Evolutionary conservation across 129 eudicot genomes (phyloP), one percentile per base, ranked within the genome.

Genomic region (Centaurea solstitialis): DNA sequence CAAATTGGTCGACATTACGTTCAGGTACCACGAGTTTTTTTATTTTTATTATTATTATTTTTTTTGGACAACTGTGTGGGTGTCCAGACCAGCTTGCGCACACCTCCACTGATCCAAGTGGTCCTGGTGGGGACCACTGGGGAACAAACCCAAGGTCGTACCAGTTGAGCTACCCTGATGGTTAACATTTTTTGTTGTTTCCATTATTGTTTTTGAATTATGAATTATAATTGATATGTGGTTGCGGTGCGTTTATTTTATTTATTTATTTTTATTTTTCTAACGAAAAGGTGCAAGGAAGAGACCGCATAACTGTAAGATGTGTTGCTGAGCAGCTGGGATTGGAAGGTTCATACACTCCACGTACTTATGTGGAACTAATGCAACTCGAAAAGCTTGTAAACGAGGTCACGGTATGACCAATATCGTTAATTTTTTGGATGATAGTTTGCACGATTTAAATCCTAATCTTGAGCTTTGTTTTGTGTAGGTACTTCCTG

Each of bases 381-480:
- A 94, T 94, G 83, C 98, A 94, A 87, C 87, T 94, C 70, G 98
- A 94, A 81, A 94, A 94, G 85, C 96, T 94, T 62, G 96, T 94
- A 37, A 87, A 90, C 53, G 98, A 94, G 80, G 87, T 94, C 82
- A 90, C 76, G 96, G 98, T 94, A 92, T 64, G 91, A 78, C 35
- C 64, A 47, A 39, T 33, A 69, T 10, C 61, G 1, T 30, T 66
- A 73, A 47, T 70, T 1, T 2, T 45, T 50, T 21, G 20, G 22
- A 20, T 69, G 6, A 11, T 40, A 20, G 47, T 40, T 40, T 37
- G 26, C 62, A 66, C 67, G 22, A 40, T 13, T 6, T 39, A 33
- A 11, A 11, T 68, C 73, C 72, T 85, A 38, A 84, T 66, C 39
- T 20, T 11, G 70, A 38, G 21, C 33, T 70, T 77, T 77, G n/a